Conservation (phyloP, 352 stramenopile genomes). For the Phytophthora brassicae region DNA sequence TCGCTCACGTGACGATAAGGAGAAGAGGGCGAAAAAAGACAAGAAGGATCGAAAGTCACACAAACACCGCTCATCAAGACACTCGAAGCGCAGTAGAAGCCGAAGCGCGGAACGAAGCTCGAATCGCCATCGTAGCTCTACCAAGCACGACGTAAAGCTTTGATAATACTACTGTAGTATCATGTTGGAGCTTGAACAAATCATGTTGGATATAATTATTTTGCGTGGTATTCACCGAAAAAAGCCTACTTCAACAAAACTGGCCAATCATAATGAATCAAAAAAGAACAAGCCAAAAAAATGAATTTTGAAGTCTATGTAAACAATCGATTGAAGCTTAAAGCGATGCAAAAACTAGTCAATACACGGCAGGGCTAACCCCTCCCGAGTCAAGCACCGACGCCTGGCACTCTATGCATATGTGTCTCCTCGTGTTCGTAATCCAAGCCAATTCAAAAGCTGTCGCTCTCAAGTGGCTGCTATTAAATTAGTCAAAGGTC, state of each 20-base stretch:
- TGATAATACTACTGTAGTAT: background rate
- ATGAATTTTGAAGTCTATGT: conserved; percentile 41
- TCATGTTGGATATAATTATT: no score
- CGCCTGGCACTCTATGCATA: conserved; percentile 18
- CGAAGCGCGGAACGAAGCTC: conserved; percentile 17
- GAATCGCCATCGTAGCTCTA: conserved; percentile 16
- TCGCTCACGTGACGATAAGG: conserved; percentile 24
- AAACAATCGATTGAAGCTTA: conserved; percentile 40
- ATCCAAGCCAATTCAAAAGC: conserved; percentile 22
- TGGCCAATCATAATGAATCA: background rate
- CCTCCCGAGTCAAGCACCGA: conserved; percentile 27
- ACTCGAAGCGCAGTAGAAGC: conserved; percentile 34
- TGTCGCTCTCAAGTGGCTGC: conserved; percentile 9
- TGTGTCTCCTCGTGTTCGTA: conserved; percentile 24
- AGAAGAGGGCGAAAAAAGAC: conserved; percentile 28
- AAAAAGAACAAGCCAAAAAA: background rate
- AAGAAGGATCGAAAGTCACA: conserved; percentile 37
- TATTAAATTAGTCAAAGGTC: conserved; percentile 94
- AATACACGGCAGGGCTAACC: conserved; percentile 26
- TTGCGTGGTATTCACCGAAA: no score
- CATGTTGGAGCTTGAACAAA: background rate
- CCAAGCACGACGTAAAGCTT: no score
- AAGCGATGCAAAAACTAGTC: conserved; percentile 39
- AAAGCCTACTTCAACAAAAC: background rate
- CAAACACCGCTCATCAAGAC: conserved; percentile 23